A percentile compares a stretch with the other conserved stretches of the same genome.
phyloP scores from a whole-genome alignment of 345 rosid genomes.

The Gossypium longicalyx region DNA sequence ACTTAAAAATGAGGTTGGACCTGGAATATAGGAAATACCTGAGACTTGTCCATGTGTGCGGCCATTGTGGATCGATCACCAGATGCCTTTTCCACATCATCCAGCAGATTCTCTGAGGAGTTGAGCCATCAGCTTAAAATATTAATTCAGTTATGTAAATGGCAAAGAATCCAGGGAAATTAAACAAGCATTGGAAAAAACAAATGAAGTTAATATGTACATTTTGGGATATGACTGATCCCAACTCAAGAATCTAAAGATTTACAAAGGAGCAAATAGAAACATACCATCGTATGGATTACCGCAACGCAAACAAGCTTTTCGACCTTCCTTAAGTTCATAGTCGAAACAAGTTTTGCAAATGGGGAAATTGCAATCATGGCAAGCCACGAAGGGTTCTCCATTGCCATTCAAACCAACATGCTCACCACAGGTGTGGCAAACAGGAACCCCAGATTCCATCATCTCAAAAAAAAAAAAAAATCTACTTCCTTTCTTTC shows the following conservation, averaged over 20 bases:
- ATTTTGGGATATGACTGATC: too few relatives aligned
- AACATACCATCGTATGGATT: conserved; percentile 62
- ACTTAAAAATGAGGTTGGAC: neutral
- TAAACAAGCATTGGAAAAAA: neutral
- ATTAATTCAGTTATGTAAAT: too few relatives aligned
- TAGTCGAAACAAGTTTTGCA: conserved; percentile 81
- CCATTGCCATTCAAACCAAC: conserved; percentile 62
- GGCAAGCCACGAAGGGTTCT: conserved; percentile 67
- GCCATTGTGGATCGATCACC: conserved; percentile 39
- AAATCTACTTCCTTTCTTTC: neutral
- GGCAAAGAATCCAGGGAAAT: too few relatives aligned
- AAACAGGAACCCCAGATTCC: conserved; percentile 65
- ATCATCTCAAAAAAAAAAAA: conserved; percentile 42
- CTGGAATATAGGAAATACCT: conserved; percentile 30
- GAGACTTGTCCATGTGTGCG: conserved; percentile 42
- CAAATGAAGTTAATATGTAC: neutral
- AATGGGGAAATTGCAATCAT: conserved; percentile 75
- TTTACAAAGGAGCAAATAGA: neutral
- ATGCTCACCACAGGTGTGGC: conserved; percentile 81
- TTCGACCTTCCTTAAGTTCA: conserved; percentile 76
- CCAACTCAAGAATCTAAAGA: neutral
- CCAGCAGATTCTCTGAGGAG: conserved; percentile 51
- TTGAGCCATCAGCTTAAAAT: conserved; percentile 7
- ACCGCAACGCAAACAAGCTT: conserved; percentile 74
- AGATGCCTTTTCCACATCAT: conserved; percentile 45